A percentile compares a stretch with the other conserved stretches of the same genome.
Conservation (phyloP, 768 basidiomycete genomes). For the Lentinula sp. region DNA sequence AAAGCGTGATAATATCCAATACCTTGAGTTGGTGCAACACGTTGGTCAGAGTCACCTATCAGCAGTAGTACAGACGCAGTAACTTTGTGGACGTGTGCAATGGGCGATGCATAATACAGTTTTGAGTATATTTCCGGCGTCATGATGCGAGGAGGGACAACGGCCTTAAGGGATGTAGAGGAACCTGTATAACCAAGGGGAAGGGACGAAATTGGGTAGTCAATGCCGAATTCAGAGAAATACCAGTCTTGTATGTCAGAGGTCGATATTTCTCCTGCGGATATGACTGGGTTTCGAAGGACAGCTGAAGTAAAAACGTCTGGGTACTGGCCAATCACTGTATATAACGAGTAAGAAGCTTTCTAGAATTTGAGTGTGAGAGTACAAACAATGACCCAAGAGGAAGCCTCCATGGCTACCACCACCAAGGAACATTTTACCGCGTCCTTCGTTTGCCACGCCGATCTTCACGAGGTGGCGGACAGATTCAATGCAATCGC, state of each 20-base stretch:
- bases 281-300: constrained; percentile 67
- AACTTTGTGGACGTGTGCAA: constrained; percentile 45
- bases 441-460: constrained; percentile 40
- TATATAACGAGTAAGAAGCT: neutral
- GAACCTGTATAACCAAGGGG: constrained; percentile 2
- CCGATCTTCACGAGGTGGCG: constrained; percentile 43
- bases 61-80: constrained; percentile 49
- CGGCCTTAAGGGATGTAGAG: constrained; percentile 9
- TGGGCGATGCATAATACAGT: constrained; percentile 50
- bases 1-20: constrained; percentile 61
- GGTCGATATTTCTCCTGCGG: constrained; percentile 44
- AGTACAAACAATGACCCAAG: constrained; percentile 44
- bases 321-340: constrained; percentile 62
- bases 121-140: constrained; percentile 36
- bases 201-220: constrained; percentile 31
- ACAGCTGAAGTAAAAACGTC: constrained; percentile 56
- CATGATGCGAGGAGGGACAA: constrained; percentile 28
- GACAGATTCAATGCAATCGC: constrained; percentile 54
- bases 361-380: neutral
- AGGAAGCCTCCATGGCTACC: constrained; percentile 74
- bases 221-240: constrained; percentile 39
- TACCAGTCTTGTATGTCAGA: constrained; percentile 74
- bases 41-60: constrained; percentile 53
- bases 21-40: constrained; percentile 61
- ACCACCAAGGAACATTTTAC: constrained; percentile 51